Conservation (phyloP, 805 yeast species). For the Naumovozyma baii region DNA sequence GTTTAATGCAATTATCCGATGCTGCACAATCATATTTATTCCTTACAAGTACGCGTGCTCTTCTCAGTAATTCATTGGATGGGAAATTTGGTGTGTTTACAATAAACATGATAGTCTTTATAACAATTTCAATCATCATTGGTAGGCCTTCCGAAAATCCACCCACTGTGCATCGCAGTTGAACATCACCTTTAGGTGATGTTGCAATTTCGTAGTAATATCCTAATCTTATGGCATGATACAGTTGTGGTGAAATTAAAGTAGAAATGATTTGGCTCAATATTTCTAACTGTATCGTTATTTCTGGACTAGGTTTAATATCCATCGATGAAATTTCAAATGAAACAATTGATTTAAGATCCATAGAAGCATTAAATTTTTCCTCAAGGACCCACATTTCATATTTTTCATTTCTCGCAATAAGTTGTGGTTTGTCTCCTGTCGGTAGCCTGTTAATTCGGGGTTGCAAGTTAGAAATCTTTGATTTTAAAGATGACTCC, state of each 20-base stretch:
- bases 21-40: slow-evolving; percentile 37
- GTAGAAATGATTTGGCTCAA: slow-evolving; percentile 40
- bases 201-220: slow-evolving; percentile 50
- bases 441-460: slow-evolving; percentile 25
- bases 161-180: slow-evolving; percentile 41
- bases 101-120: slow-evolving; percentile 26
- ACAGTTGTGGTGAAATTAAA: slow-evolving; percentile 35
- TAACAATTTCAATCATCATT: slow-evolving; percentile 29
- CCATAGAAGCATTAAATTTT: slow-evolving; percentile 12
- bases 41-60: slow-evolving; percentile 40
- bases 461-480: slow-evolving; percentile 27
- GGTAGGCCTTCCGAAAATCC: slow-evolving; percentile 41
- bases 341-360: slow-evolving; percentile 34
- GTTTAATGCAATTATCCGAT: slow-evolving; percentile 36
- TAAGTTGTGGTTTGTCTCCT: slow-evolving; percentile 30
- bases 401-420: slow-evolving; percentile 27
- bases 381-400: slow-evolving; percentile 48
- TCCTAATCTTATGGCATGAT: slow-evolving; percentile 46
- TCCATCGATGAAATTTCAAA: slow-evolving; percentile 35
- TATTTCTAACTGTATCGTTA: slow-evolving; percentile 44
- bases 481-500: slow-evolving; percentile 16
- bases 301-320: slow-evolving; percentile 29
- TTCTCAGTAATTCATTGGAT: slow-evolving; percentile 33
- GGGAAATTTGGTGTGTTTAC: slow-evolving; percentile 8
- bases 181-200: slow-evolving; percentile 44